Evolutionary conservation across 495 filamentous ascomycete genomes (phyloP), one percentile per base, ranked within the genome.

Genomic region (Coniosporium apollinis): DNA sequence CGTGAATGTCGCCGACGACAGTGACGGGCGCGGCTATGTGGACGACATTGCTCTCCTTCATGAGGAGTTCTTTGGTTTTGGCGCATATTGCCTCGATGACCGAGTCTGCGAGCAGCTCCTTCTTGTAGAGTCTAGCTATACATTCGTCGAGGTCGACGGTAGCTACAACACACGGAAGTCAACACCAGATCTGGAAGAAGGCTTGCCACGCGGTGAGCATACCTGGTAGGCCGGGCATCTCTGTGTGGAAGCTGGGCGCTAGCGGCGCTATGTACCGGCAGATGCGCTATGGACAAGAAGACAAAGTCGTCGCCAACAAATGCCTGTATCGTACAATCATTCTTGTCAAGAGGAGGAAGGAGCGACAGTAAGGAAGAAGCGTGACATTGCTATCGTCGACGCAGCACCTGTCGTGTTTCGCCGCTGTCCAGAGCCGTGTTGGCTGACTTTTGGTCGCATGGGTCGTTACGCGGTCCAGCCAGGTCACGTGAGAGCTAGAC

Each of bases 1-100:
- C 89, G 57, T 97, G 89, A 47, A 97, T 97, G 50, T 97, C 89
- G 42, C 89, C 89, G 5, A 97, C 91, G 2, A 97, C 89, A n/a
- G 89, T 97, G 28, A 97, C 82, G 5, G 89, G 89, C 11, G 89
- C 86, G 37, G 74, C 74, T 40, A 97, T 91, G 54, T 97, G 89
- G 28, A 97, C 89, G 33, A 97, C 89, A 64, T 97, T 97, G 67
- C 87, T 94, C 70, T 97, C 89, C 54, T 89, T 91, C 89, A 97
- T 97, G 43, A 97, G 66, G 37, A 96, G 68, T 58, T 97, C 89
- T 46, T 97, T 97, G 9, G 91, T 84, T 57, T 97, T 97, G 49
- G 89, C 85, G 56, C 89, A 97, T 73, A 97, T 91, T 49, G 91
- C 89, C 61, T 97, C 89, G 55, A 97, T 86, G 28, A 97, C 91